These are phyloP conservation scores for Tricholoma terreum DNA, from an alignment of 768 basidiomycete genomes.

Conservation along the genomic window DNA sequence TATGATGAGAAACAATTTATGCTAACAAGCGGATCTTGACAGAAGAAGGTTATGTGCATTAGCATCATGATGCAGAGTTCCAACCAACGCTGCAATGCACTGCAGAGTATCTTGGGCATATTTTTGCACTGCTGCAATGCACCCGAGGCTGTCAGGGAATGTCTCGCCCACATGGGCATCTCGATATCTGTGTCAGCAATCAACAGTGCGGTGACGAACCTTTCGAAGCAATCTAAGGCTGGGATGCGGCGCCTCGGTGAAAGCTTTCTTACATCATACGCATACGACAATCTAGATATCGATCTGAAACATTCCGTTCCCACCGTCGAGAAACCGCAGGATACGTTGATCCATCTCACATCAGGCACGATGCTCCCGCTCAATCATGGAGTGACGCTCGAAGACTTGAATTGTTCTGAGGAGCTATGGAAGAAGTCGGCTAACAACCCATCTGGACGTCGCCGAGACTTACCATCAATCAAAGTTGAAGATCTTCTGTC, in stretches of 20 bases:
- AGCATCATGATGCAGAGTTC: conserved; percentile 25
- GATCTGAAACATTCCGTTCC: background rate
- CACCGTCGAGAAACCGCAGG: background rate
- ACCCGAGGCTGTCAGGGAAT: conserved; percentile 22
- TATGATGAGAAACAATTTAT: background rate
- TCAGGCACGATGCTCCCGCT: conserved; percentile 24
- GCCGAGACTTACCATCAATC: conserved; percentile 27
- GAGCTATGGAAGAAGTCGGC: conserved; percentile 30
- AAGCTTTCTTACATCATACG: conserved; percentile 20
- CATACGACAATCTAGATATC: background rate
- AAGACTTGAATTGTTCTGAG: conserved; percentile 29
- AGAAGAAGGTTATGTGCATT: conserved; percentile 23
- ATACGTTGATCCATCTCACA: background rate
- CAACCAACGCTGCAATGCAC: conserved; percentile 21
- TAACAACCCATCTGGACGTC: conserved; percentile 17
- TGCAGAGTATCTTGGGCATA: conserved; percentile 25
- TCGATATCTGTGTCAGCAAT: conserved; percentile 23
- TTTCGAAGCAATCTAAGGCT: conserved; percentile 19
- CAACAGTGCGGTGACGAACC: conserved; percentile 17
- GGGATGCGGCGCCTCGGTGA: conserved; percentile 17
- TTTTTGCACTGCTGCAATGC: conserved; percentile 27
- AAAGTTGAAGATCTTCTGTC: conserved; percentile 12
- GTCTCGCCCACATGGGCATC: conserved; percentile 26
- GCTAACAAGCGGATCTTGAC: background rate
- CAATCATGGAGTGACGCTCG: conserved; percentile 14